phyloP scores from a whole-genome alignment of 2,329 filamentous ascomycete genomes.

The Colletotrichum simmondsii region DNA sequence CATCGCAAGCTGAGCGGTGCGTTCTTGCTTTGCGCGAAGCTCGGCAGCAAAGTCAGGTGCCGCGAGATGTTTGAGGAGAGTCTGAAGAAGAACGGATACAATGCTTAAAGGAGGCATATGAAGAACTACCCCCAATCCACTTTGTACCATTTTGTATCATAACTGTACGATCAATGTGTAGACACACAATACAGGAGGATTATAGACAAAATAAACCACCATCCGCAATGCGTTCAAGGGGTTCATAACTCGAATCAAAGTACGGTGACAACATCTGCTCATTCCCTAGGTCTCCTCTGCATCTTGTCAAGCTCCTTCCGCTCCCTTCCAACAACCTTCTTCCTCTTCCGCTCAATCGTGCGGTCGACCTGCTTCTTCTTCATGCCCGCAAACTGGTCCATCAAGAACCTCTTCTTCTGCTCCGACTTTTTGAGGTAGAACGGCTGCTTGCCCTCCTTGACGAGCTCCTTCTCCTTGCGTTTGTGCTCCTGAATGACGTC shows the following conservation, averaged over 20 bases:
- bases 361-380: slow-evolving; percentile 86
- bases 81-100: slow-evolving; percentile 48
- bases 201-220: slow-evolving; percentile 9
- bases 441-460: slow-evolving; percentile 89
- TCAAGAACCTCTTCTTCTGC: slow-evolving; percentile 85
- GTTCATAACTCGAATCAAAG: neutral
- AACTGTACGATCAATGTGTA: slow-evolving; percentile 23
- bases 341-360: slow-evolving; percentile 86
- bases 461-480: slow-evolving; percentile 83
- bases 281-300: slow-evolving; percentile 40
- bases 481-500: slow-evolving; percentile 80
- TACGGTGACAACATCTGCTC: neutral
- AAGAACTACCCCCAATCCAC: too few relatives aligned
- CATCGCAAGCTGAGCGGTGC: slow-evolving; percentile 96
- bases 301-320: slow-evolving; percentile 73
- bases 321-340: slow-evolving; percentile 90
- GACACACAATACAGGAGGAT: neutral
- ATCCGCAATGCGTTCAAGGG: neutral
- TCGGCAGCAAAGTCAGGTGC: slow-evolving; percentile 86
- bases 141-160: slow-evolving; percentile 31
- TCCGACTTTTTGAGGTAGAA: slow-evolving; percentile 95
- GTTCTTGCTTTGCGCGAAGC: slow-evolving; percentile 87
- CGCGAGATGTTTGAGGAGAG: slow-evolving; percentile 80
- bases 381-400: slow-evolving; percentile 84
- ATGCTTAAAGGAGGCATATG: neutral